phyloP scores from a whole-genome alignment of 2,329 filamentous ascomycete species.

The Amauroascus verrucosus region DNA sequence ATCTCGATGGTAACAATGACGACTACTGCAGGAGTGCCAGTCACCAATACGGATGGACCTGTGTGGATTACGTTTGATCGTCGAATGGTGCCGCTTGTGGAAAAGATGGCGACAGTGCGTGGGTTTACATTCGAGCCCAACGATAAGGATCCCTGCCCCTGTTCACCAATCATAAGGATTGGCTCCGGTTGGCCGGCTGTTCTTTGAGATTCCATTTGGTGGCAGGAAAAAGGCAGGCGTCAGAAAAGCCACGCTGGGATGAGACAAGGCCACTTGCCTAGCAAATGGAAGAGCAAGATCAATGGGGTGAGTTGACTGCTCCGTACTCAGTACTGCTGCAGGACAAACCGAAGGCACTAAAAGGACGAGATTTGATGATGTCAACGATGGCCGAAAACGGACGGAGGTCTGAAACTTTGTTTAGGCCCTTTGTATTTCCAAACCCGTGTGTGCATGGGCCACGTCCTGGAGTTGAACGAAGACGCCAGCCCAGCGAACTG shows the following conservation, averaged over 20 bases:
- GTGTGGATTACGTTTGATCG: conserved; percentile 6
- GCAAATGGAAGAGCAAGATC: not conserved
- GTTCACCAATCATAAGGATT: not conserved
- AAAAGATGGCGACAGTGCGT: not conserved
- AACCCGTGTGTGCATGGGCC: not conserved
- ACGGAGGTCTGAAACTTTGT: not conserved
- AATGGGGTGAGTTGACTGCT: not conserved
- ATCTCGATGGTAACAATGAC: not conserved
- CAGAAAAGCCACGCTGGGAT: too few relatives aligned
- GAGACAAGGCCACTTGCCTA: not conserved
- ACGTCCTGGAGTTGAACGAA: not conserved
- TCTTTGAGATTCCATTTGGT: too few relatives aligned
- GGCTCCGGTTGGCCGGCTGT: not conserved
- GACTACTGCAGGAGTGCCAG: not conserved
- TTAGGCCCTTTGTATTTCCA: not conserved
- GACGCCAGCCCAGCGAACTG: not conserved
- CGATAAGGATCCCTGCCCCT: not conserved
- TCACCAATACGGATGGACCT: not conserved
- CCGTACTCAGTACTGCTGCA: too few relatives aligned
- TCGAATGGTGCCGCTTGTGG: conserved; percentile 2
- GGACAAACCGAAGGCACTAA: not conserved
- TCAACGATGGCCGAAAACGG: conserved; percentile 7
- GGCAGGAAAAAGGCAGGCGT: too few relatives aligned
- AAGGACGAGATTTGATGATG: not conserved
- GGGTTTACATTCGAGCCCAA: not conserved